phyloP scores from a whole-genome alignment of 495 filamentous ascomycete genomes.

The Penicillium cosmopolitanum region DNA sequence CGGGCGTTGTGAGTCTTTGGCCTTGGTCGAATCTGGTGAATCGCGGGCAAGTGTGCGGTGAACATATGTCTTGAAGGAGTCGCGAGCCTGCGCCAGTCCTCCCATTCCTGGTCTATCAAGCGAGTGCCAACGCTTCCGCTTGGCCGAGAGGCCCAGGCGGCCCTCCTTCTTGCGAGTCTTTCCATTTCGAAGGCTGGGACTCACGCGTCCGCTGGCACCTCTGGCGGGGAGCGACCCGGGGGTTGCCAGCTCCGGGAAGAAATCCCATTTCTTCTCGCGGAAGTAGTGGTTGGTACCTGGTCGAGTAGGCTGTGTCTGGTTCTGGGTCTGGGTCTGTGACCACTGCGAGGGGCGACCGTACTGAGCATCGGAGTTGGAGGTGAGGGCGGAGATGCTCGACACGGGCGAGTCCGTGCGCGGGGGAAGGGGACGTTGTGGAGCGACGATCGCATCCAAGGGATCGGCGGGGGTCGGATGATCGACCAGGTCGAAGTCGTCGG shows the following conservation, averaged over 20 bases:
- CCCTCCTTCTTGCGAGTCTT: slow-evolving; percentile 33
- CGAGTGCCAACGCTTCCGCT: slow-evolving; percentile 29
- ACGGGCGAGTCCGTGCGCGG: slow-evolving; percentile 21
- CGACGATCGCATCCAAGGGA: slow-evolving; percentile 11
- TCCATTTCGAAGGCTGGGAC: background rate
- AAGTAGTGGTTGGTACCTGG: slow-evolving; percentile 49
- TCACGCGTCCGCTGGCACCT: slow-evolving; percentile 14
- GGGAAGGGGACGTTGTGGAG: slow-evolving; percentile 16
- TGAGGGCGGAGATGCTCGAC: slow-evolving; percentile 8
- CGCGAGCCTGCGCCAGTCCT: slow-evolving; percentile 33
- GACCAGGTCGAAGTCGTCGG: slow-evolving; percentile 38
- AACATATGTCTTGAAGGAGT: slow-evolving; percentile 46
- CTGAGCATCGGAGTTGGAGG: slow-evolving; percentile 21
- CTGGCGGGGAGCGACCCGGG: slow-evolving; percentile 29
- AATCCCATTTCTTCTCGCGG: slow-evolving; percentile 54
- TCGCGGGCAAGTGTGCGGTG: slow-evolving; percentile 37
- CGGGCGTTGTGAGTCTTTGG: slow-evolving; percentile 26
- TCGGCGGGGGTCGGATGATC: slow-evolving; percentile 26
- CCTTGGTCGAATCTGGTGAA: slow-evolving; percentile 27
- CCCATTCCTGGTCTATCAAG: slow-evolving; percentile 29
- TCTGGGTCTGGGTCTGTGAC: slow-evolving; percentile 14
- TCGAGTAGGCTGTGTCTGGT: background rate
- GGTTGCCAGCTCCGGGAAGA: slow-evolving; percentile 49
- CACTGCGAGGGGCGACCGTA: slow-evolving; percentile 32
- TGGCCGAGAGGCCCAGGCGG: slow-evolving; percentile 29